Percentiles rank a stretch among this genome's conserved stretches.
Conservation (phyloP, 2,329 filamentous ascomycete genomes). For the Ceratocystis huliohia region DNA sequence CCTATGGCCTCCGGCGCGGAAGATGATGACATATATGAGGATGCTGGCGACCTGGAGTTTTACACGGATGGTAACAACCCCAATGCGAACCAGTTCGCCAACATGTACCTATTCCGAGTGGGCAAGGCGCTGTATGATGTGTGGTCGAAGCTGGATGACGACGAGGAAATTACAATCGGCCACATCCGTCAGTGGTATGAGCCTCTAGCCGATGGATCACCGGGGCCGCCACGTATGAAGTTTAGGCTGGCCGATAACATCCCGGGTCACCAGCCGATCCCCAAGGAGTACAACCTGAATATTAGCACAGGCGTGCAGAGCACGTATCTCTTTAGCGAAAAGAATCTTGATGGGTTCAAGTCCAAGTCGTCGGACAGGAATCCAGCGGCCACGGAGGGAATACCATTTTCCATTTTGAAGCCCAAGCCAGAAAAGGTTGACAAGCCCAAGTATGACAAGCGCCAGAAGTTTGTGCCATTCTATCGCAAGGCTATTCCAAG, state of each 20-base stretch:
- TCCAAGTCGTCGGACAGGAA: slow-evolving; percentile 43
- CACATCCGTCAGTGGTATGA: slow-evolving; percentile 52
- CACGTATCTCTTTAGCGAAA: slow-evolving; percentile 86
- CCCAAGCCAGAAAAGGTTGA: slow-evolving; percentile 34
- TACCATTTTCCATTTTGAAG: slow-evolving; percentile 44
- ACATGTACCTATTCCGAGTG: slow-evolving; percentile 61
- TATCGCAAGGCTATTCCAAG: slow-evolving; percentile 57
- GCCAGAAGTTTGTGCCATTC: slow-evolving; percentile 40
- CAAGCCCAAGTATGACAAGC: slow-evolving; percentile 35
- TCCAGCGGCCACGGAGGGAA: slow-evolving; percentile 45
- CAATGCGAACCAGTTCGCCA: slow-evolving; percentile 26
- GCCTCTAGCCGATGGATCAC: slow-evolving; percentile 28
- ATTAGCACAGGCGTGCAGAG: slow-evolving; percentile 57
- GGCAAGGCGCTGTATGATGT: slow-evolving; percentile 70
- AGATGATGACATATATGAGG: slow-evolving; percentile 57
- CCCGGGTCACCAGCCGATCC: slow-evolving; percentile 58
- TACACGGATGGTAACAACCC: slow-evolving; percentile 33
- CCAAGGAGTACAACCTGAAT: slow-evolving; percentile 76
- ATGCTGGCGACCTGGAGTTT: slow-evolving; percentile 46
- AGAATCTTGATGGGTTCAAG: slow-evolving; percentile 43
- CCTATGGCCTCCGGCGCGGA: slow-evolving; percentile 29
- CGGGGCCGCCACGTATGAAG: slow-evolving; percentile 34
- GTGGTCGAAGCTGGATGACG: slow-evolving; percentile 61
- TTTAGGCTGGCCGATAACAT: slow-evolving; percentile 57
- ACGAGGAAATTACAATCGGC: slow-evolving; percentile 70